Base-by-base conservation (phyloP, 176 grass and related monocot species). In the Aegilops speltoides region DNA sequence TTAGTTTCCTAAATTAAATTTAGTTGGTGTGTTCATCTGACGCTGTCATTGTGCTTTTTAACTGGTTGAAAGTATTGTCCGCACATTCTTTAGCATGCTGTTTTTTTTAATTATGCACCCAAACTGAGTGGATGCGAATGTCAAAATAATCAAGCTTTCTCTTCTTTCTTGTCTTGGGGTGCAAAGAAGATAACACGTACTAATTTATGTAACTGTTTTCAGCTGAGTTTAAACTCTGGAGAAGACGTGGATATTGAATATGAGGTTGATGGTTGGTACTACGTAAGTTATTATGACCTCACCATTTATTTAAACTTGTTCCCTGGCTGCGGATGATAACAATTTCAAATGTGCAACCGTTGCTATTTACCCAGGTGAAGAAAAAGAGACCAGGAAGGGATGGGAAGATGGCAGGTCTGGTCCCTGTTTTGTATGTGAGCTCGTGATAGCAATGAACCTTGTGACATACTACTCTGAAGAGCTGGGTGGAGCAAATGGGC, bases 311-410 rank as follows among this genome's bases (percentile, higher is more conserved):
- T 77, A n/a, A 85, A 85, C 50, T 16, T 26, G 16, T 70, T 82
- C 36, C 50, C 50, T 73, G 14, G 17, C 63, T 69, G 3, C 7
- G 56, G 64, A 16, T 22, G 32, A 40, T 62, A 60, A 52, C 26
- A 50, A 41, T 78, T 81, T 32, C 54, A 84, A 40, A 23, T 78
- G 3, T 19, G 17, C 9, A 23, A 76, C 61, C 40, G 6, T 43
- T 82, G 26, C 63, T 67, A 20, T 87, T 77, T 83, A 16, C 28
- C n/a, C 90, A 99, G 97, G 97, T 99, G 64, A 99, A 99, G 92
- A 97, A 99, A 77, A 99, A 90, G 87, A 93, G 94, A n/a, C 92
- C 97, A 41, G 94, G 97, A 88, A 99, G 97, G 88, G 97, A 99
- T 85, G 94, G 97, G 76, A 97, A 94, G 77, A 87, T 86, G 68